phyloP scores from a whole-genome alignment of 2,329 filamentous ascomycete genomes.

The Colletotrichum sp. region DNA sequence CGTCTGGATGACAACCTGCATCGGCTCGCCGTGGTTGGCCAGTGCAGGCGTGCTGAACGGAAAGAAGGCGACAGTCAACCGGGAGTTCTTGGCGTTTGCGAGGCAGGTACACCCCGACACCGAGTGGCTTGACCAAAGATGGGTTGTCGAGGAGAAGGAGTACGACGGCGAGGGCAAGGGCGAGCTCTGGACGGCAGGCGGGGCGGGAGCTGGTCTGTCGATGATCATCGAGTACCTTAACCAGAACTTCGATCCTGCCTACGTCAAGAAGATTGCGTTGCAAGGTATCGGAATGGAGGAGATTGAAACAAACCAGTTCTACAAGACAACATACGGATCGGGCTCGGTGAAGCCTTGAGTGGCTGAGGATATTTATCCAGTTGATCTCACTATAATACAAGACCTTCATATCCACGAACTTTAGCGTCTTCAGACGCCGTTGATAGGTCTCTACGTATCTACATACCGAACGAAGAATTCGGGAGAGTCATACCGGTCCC shows the following conservation, averaged over 20 bases:
- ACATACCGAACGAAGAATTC: slow-evolving; percentile 49
- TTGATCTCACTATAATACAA: neutral
- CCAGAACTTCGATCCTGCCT: slow-evolving; percentile 8
- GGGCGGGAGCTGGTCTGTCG: slow-evolving; percentile 36
- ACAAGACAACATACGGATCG: neutral
- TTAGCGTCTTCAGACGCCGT: neutral
- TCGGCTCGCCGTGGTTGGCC: slow-evolving; percentile 43
- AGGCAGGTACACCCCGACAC: slow-evolving; percentile 32
- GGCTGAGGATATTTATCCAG: neutral
- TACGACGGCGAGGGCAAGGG: slow-evolving; percentile 28
- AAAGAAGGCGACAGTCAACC: slow-evolving; percentile 42
- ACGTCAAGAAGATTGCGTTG: slow-evolving; percentile 4
- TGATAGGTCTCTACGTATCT: neutral
- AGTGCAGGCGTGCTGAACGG: slow-evolving; percentile 38
- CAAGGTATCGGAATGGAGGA: neutral
- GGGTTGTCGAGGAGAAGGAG: slow-evolving; percentile 39
- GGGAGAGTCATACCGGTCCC: slow-evolving; percentile 37
- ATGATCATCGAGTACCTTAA: slow-evolving; percentile 14
- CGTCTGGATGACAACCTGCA: slow-evolving; percentile 41
- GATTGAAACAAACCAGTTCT: slow-evolving; percentile 12
- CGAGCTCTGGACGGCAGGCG: slow-evolving; percentile 42
- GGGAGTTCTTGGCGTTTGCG: slow-evolving; percentile 30
- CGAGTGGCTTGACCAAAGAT: slow-evolving; percentile 42
- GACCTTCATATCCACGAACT: neutral
- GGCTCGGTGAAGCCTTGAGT: neutral